Base-by-base conservation (phyloP, 805 yeast genomes). In the Kodamaea jinghongensis region DNA sequence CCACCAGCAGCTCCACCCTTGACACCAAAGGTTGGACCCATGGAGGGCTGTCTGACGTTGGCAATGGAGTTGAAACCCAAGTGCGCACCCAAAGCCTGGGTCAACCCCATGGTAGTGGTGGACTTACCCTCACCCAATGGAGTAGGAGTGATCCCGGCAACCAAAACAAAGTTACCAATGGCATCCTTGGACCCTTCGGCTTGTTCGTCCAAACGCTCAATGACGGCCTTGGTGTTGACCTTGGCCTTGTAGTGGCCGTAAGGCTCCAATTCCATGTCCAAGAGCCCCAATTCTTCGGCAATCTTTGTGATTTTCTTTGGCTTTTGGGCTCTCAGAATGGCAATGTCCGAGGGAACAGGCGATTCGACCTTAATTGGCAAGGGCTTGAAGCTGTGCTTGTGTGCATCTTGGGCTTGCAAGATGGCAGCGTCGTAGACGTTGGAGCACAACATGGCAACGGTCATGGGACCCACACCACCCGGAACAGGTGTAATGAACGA, bases 1-100 rank as follows among this genome's bases (percentile, higher is more conserved):
- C 98, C 99, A 54, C 99, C 99, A 13, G 98, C 98, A 42, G 99
- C 99, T 64, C 98, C 98, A 57, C 99, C 99, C 70, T 91, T 91
- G 54, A 91, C 89, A 63, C 99, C 99, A 55, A 91, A 91, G 13
- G 98, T 91, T 37, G 99, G 99, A 28, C 98, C 98, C 96, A 91
- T 88, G 7, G 95, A 85, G 20, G 98, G 98, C 63, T 91, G 99
- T 63, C 99, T 85, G 37, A 91, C 96, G 55, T 87, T 89, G 39
- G 98, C 99, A 62, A 90, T 81, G 28, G 95, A 81, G 43, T 83
- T 83, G 61, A 79, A 81, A 38, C 80, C 76, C 54, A 91, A 73
- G 55, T 88, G 95, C 17, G 96, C 96, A 45, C 96, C 95, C 43
- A 91, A 70, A 11, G 99, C 96, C 67, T 91, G 98, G n/a, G 93